Evolutionary conservation across 2,329 filamentous ascomycete species (phyloP), one percentile per base, ranked within the genome.

Genomic region (Tricladium varicosporioides): DNA sequence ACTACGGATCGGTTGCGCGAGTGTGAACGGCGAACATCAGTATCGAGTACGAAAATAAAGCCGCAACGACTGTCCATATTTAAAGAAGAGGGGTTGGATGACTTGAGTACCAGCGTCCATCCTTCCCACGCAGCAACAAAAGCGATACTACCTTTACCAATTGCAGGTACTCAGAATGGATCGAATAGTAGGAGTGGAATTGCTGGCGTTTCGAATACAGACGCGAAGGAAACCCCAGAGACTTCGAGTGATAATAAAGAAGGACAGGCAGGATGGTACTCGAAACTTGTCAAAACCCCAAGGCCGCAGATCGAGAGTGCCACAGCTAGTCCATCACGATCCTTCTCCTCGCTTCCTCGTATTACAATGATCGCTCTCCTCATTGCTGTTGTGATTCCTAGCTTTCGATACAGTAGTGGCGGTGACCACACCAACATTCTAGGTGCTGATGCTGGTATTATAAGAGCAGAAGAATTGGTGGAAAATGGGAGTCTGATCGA

Each of bases 371-470:
- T 81, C 59, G 77, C 73, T 11, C 61, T 82, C 51, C 69, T 82
- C 58, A 76, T 83, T 53, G 78, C 78, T 33, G 67, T 82, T 51
- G 69, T 82, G 50, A 67, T 82, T 40, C 79, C 80, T 5, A 72
- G 74, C 5, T 78, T 75, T 64, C 72, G 74, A 32, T 65, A 65
- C 53, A 55, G 44, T 62, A 73, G 70, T 57, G 76, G 75, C 11
- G 68, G 74, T 72, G 36, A 71, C n/a, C 73, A 72, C 36, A 64
- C 75, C 50, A 73, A 73, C 36, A 65, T 73, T n/a, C 73, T 67
- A 61, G 76, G 76, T 31, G 80, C 74, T 48, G 76, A 77, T 56
- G 80, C 80, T 2, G 77, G 77, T n/a, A 69, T 78, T 14, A 75
- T 80, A 27, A 64, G 50, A 58, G 58, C 5, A 65, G 70, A 48